Evolutionary conservation across 176 grass and related monocot genomes (phyloP).

Genomic region (Bolboschoenus planiculmis): DNA sequence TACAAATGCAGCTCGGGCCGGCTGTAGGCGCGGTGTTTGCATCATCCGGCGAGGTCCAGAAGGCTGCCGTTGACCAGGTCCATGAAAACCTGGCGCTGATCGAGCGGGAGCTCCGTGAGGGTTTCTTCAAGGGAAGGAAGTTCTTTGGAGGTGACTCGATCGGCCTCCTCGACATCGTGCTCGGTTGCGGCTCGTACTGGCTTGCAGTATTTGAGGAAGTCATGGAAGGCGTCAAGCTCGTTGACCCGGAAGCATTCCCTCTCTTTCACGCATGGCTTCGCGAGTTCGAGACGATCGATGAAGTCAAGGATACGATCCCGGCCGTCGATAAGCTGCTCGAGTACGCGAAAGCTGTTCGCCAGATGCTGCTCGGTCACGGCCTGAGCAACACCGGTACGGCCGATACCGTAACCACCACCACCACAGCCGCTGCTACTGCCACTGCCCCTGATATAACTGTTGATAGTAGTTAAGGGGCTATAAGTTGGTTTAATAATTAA

Average conservation of each 20-base stretch:
- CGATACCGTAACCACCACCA: not conserved
- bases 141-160: slow-evolving; percentile 76
- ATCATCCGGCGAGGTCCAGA: slow-evolving; percentile 53
- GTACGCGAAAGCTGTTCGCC: slow-evolving; percentile 56
- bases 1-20: slow-evolving; percentile 51
- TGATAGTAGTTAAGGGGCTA: slow-evolving; percentile 31
- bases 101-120: slow-evolving; percentile 66
- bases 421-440: not conserved
- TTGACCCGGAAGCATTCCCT: slow-evolving; percentile 63
- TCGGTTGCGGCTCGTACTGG: slow-evolving; percentile 86
- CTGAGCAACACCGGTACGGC: not conserved
- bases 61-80: slow-evolving; percentile 54
- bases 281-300: slow-evolving; percentile 59
- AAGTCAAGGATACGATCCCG: slow-evolving; percentile 69
- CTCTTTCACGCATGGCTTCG: slow-evolving; percentile 66
- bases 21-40: slow-evolving; percentile 77
- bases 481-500: not conserved
- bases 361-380: slow-evolving; percentile 55
- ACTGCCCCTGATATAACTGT: slow-evolving; percentile 47
- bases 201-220: slow-evolving; percentile 81
- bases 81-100: slow-evolving; percentile 62
- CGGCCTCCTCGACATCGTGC: slow-evolving; percentile 61
- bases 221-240: slow-evolving; percentile 51
- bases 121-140: slow-evolving; percentile 49
- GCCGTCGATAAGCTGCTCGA: slow-evolving; percentile 69